These are phyloP conservation scores for Trichosporon faecale DNA, from an alignment of 1,284 basidiomycete genomes.

Conservation along the genomic window DNA sequence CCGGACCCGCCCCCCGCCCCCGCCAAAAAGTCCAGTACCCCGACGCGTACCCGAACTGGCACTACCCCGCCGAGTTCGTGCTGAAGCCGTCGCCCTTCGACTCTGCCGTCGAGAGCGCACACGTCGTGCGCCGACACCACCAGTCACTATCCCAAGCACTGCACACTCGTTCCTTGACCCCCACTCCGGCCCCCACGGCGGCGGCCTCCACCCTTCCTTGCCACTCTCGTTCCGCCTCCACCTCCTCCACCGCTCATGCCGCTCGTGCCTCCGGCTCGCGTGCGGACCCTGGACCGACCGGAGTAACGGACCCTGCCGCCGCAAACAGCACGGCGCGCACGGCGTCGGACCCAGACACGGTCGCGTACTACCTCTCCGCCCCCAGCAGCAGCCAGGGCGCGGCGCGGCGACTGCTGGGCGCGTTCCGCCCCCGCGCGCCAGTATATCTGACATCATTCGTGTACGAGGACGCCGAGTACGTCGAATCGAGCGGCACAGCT, in stretches of 20 bases:
- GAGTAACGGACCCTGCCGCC: background rate
- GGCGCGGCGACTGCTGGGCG: background rate
- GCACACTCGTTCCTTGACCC: background rate
- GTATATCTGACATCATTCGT: constrained; percentile 2
- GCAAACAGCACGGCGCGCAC: too few species aligned
- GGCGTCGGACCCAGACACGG: background rate
- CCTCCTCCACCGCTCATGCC: background rate
- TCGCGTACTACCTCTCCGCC: constrained; percentile 2
- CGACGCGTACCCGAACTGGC: constrained; percentile 1
- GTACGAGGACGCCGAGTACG: background rate
- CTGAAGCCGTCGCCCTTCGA: background rate
- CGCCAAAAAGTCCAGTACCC: background rate
- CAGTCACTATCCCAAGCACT: background rate
- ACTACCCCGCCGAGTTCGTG: constrained; percentile 6
- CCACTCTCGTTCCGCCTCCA: background rate
- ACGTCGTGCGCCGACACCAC: background rate
- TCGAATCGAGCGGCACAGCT: background rate
- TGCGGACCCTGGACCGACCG: background rate
- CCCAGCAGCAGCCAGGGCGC: background rate
- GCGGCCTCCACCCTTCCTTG: background rate
- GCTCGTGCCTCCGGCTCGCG: background rate
- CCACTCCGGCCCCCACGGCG: background rate
- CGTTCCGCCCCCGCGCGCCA: background rate
- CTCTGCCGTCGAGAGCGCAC: background rate
- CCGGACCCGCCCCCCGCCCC: background rate